Evolutionary conservation across 306 rosid species (phyloP), one percentile per base, ranked within the genome.

Genomic region (Malus fusca): DNA sequence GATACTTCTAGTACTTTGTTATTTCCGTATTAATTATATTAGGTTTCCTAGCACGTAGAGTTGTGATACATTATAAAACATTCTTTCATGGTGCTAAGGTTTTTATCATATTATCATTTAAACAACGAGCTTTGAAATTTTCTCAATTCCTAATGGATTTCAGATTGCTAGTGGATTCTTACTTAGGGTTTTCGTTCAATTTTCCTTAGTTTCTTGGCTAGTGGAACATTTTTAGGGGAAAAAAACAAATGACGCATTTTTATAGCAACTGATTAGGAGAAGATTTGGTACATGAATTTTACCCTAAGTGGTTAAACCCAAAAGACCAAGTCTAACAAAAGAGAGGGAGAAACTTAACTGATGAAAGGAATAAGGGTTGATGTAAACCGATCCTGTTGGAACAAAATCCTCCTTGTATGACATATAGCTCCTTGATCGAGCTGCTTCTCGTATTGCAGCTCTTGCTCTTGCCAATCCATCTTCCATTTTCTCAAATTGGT

Each of bases 301-400:
- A 58, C 66, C 66, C 10, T 26, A 14, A 61, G 30, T 26, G 66
- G 46, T 51, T 11, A 72, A 73, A 26, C 19, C 19, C 42, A 31
- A 61, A 73, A 73, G 69, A 43, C 43, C 35, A 52, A 12, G 59
- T 66, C 44, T 12, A 68, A 21, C 30, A 14, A 14, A 17, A 37
- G 26, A 15, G 42, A 6, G 21, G n/a, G 62, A 53, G 19, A n/a
- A 77, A 74, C 84, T 84, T 84, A 87, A 87, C 90, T 85, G 90
- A 63, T 82, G 83, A 70, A 88, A 88, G 61, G 88, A 77, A 55
- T 75, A 66, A 73, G 92, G 88, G 72, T 85, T 85, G 55, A 73
- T 68, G 74, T 88, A 85, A 80, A 79, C 73, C 26, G 85, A 53
- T 77, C 92, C 92, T 18, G 22, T 64, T 11, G 88, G 92, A 11